phyloP scores from a whole-genome alignment of 306 rosid species.

The Glycyrrhiza uralensis region DNA sequence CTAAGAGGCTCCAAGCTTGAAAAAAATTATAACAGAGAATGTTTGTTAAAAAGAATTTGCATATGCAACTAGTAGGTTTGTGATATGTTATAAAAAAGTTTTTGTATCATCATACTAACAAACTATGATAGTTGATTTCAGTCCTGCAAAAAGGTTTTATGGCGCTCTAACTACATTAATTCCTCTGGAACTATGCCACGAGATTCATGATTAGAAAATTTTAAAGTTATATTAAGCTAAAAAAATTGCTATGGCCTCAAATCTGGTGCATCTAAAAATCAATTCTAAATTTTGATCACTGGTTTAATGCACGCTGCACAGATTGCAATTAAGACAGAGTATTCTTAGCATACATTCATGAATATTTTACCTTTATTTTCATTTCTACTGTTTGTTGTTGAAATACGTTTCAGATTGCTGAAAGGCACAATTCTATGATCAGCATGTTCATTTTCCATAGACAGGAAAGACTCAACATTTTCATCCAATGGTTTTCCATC shows the following conservation, averaged over 20 bases:
- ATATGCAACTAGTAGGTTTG: neutral
- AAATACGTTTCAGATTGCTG: conserved; percentile 33
- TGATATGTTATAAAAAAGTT: neutral
- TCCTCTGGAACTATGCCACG: neutral
- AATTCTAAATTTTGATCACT: neutral
- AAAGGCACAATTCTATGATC: conserved; percentile 34
- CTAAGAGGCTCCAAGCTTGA: neutral
- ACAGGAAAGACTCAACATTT: conserved; percentile 38
- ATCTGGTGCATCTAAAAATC: neutral
- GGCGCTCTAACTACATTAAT: neutral
- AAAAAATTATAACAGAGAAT: neutral
- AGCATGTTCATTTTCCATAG: conserved; percentile 38
- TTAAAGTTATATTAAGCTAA: neutral
- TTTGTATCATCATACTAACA: neutral
- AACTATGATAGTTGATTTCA: neutral
- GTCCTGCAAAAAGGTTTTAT: neutral
- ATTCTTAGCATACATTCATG: neutral
- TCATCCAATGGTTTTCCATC: conserved; percentile 23
- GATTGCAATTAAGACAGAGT: neutral
- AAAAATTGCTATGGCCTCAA: neutral
- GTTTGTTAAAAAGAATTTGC: neutral
- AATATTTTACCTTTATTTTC: conserved; percentile 37
- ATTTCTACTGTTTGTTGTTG: conserved; percentile 14
- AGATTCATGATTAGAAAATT: neutral
- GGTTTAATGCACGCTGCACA: neutral